Conservation (phyloP, 1,284 basidiomycete species). For the Fereydounia khargensis region DNA sequence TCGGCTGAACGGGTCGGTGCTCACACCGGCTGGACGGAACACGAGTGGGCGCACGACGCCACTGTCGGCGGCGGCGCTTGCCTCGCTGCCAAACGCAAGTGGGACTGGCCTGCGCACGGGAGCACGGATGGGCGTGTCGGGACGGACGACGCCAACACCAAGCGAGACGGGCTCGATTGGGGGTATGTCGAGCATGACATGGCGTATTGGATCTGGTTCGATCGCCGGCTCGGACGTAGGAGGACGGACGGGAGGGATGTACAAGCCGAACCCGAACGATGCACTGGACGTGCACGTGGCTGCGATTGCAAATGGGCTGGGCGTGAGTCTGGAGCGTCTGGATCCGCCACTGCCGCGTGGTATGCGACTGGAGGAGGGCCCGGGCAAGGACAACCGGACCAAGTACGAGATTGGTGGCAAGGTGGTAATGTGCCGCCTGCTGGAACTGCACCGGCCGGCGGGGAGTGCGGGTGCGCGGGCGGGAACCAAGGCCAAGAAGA, state of each 20-base stretch:
- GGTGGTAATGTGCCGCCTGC: constrained; percentile 73
- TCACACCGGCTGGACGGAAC: neutral
- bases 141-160: constrained; percentile 35
- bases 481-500: constrained; percentile 41
- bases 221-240: constrained; percentile 26
- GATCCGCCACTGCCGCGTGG: constrained; percentile 68
- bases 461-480: constrained; percentile 32
- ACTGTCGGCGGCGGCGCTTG: constrained; percentile 45
- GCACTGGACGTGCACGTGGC: constrained; percentile 79
- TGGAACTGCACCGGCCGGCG: constrained; percentile 63
- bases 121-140: neutral
- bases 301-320: constrained; percentile 70
- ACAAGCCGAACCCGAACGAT: constrained; percentile 72
- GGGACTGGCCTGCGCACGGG: neutral
- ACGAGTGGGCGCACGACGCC: constrained; percentile 39
- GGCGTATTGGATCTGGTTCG: constrained; percentile 20
- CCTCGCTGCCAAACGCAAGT: constrained; percentile 38
- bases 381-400: constrained; percentile 75
- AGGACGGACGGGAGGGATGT: constrained; percentile 58
- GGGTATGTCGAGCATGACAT: constrained; percentile 26
- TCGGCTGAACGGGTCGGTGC: constrained; percentile 11
- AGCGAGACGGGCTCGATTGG: constrained; percentile 36
- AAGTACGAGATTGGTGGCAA: constrained; percentile 70
- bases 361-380: constrained; percentile 63
- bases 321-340: constrained; percentile 72